Evolutionary conservation across 148 eudicot genomes (phyloP).

Genomic region (Rhododendron simsii): DNA sequence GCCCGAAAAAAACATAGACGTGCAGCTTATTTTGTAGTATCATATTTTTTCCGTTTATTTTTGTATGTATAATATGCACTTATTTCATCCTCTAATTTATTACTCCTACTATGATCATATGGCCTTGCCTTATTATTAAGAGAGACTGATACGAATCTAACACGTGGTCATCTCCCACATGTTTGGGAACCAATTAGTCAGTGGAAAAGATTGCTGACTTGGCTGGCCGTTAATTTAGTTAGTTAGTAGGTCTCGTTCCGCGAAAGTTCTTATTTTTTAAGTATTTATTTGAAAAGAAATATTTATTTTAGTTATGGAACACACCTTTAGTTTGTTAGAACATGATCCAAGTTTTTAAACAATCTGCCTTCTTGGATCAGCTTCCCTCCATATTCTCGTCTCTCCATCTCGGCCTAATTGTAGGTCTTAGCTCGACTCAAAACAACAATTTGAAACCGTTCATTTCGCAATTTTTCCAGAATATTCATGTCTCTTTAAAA

Average conservation of each 20-base stretch:
- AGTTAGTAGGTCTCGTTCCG: no score
- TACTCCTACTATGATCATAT: neutral
- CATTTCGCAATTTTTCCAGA: no score
- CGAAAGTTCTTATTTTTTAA: no score
- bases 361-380: neutral
- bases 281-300: no score
- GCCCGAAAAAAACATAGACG: neutral
- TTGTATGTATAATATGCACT: neutral
- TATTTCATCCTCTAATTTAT: neutral
- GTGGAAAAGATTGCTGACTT: neutral
- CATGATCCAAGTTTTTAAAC: neutral
- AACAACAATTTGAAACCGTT: no score
- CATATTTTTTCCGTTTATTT: no score
- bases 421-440: neutral
- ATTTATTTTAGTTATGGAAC: no score
- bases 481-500: no score
- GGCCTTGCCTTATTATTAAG: neutral
- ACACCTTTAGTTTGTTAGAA: no score
- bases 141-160: neutral
- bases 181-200: neutral
- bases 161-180: no score
- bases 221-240: neutral
- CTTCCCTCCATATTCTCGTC: neutral
- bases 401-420: neutral
- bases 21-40: neutral